Base-by-base conservation (phyloP, 257 asterid species). In the Catharanthus roseus region DNA sequence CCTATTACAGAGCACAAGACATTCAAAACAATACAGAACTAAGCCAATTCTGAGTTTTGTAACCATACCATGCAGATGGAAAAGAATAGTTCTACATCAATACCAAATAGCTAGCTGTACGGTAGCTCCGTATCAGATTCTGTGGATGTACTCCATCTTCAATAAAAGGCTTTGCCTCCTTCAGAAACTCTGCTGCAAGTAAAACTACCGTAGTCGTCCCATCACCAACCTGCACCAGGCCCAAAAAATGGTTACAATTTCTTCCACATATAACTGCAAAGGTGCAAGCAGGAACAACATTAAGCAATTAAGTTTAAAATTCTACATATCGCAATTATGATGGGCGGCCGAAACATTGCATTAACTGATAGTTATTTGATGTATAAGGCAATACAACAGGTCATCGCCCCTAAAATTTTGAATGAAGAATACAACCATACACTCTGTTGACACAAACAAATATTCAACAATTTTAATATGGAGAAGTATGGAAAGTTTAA, bases 101-200 rank as follows among this genome's bases (percentile, higher is more conserved):
- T 85, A 91, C 99, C 98, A 90, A 85, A 67, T 69, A 36, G 74
- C 90, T 85, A 83, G 97, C 98, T 4, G 90, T 81, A 34, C 99
- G 81, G 67, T 86, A 95, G 78, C 99, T 95, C 44, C 97, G 79
- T 41, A 95, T 95, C 61, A 95, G 90, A 87, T 90, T 95, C 73
- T 95, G 99, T 47, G 99, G 88, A 79, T 91, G 98, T 71, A 95
- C 99, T 55, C 99, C 99, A 80, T 95, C 99, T 78, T 95, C 99
- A 79, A 95, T 71, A 76, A 91, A 95, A 74, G 98, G 99, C 74
- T 95, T 95, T 68, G 99, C 99, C 82, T 90, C 98, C 92, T 86
- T 91, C 77, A 95, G 76, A 80, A 89, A 95, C 75, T 95, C 99
- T 70, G 95, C 96, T 38, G 99, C 98, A 69, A 95, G 98, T 71